A percentile compares a stretch with the other conserved stretches of the same genome.
These are phyloP conservation scores for Botryobasidium botryosum DNA, from an alignment of 768 basidiomycete species.

Conservation along the genomic window DNA sequence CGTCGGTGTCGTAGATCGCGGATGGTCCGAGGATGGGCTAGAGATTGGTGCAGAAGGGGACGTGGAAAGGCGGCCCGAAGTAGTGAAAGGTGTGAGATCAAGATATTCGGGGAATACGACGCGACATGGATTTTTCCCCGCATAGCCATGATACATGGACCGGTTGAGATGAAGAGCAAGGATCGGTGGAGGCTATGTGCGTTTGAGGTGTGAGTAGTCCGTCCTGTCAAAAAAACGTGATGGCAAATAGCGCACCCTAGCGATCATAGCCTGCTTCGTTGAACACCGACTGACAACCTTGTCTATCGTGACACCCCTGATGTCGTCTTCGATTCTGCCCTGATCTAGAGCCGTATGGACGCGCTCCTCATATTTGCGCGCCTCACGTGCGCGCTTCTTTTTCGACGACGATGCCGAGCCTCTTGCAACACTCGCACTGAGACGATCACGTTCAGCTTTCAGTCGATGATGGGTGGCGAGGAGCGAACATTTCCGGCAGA, in stretches of 20 bases:
- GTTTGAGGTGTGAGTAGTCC: constrained; percentile 2
- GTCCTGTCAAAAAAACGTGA: not conserved
- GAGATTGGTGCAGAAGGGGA: constrained; percentile 57
- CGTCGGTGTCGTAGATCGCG: constrained; percentile 39
- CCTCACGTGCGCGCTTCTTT: constrained; percentile 60
- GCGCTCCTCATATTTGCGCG: constrained; percentile 41
- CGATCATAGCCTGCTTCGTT: constrained; percentile 85
- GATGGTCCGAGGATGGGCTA: constrained; percentile 32
- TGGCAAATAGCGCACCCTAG: constrained; percentile 38
- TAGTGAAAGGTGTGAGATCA: constrained; percentile 78
- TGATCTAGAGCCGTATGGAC: constrained; percentile 51
- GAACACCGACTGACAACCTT: constrained; percentile 56
- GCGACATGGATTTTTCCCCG: constrained; percentile 68
- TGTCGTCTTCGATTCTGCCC: constrained; percentile 66
- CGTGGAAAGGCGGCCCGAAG: constrained; percentile 59
- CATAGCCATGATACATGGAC: constrained; percentile 63
- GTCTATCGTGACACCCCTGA: constrained; percentile 67
- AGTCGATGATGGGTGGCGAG: constrained; percentile 55
- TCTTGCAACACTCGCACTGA: constrained; percentile 26
- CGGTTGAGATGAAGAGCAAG: constrained; percentile 85
- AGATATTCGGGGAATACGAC: constrained; percentile 76
- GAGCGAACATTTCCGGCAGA: constrained; percentile 84
- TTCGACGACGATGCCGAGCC: constrained; percentile 29
- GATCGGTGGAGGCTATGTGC: constrained; percentile 57
- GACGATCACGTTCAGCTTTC: constrained; percentile 38